phyloP scores from a whole-genome alignment of 208 protist species.

The Trypanosoma brucei region DNA sequence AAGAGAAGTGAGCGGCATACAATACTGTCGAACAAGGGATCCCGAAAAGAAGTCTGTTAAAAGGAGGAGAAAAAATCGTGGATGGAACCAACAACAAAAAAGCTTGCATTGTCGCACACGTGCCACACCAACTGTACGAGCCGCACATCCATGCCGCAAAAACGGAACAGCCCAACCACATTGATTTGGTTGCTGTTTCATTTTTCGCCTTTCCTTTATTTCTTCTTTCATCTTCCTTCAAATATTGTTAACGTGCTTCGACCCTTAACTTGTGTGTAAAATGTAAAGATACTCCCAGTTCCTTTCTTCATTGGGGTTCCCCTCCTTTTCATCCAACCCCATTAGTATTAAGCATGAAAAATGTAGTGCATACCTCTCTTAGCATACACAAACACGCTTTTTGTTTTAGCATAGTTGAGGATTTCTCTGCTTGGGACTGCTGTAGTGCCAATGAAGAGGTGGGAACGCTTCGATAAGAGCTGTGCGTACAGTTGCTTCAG shows the following conservation, averaged over 20 bases:
- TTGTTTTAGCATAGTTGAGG: slow-evolving; percentile 72
- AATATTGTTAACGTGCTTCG: not conserved
- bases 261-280: not conserved
- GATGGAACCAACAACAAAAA: no score
- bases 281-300: slow-evolving; percentile 4
- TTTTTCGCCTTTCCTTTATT: no score
- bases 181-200: no score
- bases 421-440: slow-evolving; percentile 59
- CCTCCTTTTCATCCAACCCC: slow-evolving; percentile 4
- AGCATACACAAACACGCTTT: slow-evolving; percentile 80
- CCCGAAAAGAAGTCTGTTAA: no score
- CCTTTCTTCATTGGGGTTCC: not conserved
- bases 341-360: slow-evolving; percentile 42
- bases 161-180: no score
- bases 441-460: slow-evolving; percentile 75
- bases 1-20: no score
- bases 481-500: slow-evolving; percentile 56
- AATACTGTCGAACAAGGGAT: no score
- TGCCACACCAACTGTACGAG: no score
- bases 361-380: slow-evolving; percentile 63
- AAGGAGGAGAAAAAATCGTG: no score
- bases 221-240: slow-evolving; percentile 4
- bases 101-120: no score
- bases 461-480: slow-evolving; percentile 48
- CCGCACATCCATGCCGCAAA: no score